These are phyloP conservation scores for Tulasnella sp. DNA, from an alignment of 768 basidiomycete genomes.

Conservation along the genomic window DNA sequence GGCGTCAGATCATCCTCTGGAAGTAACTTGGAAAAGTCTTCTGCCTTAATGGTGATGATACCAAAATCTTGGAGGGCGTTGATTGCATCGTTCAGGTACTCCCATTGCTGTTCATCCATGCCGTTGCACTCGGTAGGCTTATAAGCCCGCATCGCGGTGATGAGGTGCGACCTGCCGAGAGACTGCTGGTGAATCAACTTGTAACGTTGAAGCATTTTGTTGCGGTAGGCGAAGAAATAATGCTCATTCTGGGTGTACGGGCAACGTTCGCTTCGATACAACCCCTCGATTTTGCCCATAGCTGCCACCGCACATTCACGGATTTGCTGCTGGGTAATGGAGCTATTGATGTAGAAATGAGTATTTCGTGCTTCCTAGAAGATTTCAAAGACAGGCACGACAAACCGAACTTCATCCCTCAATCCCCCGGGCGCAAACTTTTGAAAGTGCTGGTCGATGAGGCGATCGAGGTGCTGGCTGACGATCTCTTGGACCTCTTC, in stretches of 20 bases:
- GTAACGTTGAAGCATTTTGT: constrained; percentile 19
- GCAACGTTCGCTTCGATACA: neutral
- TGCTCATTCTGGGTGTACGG: constrained; percentile 24
- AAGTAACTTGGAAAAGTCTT: constrained; percentile 28
- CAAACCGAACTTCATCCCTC: neutral
- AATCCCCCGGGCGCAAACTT: neutral
- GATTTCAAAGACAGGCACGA: neutral
- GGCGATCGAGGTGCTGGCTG: constrained; percentile 50
- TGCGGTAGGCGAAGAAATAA: constrained; percentile 16
- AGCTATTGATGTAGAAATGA: neutral
- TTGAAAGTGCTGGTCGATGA: constrained; percentile 38
- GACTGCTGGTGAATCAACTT: constrained; percentile 13
- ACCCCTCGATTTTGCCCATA: neutral
- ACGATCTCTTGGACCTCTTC: constrained; percentile 32
- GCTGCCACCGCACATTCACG: neutral
- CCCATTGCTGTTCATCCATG: neutral
- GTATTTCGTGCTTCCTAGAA: neutral
- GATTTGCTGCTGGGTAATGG: neutral
- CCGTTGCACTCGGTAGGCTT: neutral
- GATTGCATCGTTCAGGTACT: neutral
- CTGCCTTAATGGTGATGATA: constrained; percentile 47
- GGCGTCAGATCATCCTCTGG: neutral
- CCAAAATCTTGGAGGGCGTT: constrained; percentile 40
- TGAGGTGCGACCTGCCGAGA: neutral
- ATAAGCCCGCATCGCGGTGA: neutral